Conservation (phyloP, 192 early-diverging fungal species). For the Podila epigama region DNA sequence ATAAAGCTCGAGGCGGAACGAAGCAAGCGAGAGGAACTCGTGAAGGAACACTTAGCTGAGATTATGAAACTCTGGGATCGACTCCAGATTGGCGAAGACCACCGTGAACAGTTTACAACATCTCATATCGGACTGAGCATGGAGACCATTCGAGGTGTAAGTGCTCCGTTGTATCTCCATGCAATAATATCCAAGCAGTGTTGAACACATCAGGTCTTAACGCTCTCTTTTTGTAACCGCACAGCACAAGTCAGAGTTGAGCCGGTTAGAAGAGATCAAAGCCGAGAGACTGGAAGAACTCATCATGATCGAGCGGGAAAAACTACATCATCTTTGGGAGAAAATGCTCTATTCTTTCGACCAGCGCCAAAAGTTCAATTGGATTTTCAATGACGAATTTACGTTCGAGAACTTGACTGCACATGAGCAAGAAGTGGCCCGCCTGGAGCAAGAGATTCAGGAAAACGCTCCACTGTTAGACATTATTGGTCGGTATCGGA, state of each 20-base stretch:
- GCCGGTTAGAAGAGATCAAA: conserved; percentile 46
- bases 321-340: conserved; percentile 50
- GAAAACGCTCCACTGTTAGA: conserved; percentile 53
- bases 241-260: conserved; percentile 54
- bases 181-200: no score
- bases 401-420: conserved; percentile 43
- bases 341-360: conserved; percentile 42
- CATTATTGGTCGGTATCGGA: conserved; percentile 45
- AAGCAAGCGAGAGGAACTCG: conserved; percentile 9
- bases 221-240: not conserved
- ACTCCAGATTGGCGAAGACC: conserved; percentile 24
- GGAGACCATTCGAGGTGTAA: conserved; percentile 26
- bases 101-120: conserved; percentile 25
- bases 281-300: conserved; percentile 52
- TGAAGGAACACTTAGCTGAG: conserved; percentile 21
- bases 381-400: conserved; percentile 18
- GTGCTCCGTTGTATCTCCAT: not conserved
- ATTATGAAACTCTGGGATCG: conserved; percentile 36
- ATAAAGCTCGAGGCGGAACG: conserved; percentile 40
- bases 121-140: conserved; percentile 14
- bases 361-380: conserved; percentile 33
- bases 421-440: conserved; percentile 51
- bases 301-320: conserved; percentile 45
- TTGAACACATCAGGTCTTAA: not conserved
- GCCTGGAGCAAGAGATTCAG: conserved; percentile 39